Evolutionary conservation across 2,329 filamentous ascomycete genomes (phyloP), one percentile per base, ranked within the genome.

Genomic region (Ascochyta pisi): DNA sequence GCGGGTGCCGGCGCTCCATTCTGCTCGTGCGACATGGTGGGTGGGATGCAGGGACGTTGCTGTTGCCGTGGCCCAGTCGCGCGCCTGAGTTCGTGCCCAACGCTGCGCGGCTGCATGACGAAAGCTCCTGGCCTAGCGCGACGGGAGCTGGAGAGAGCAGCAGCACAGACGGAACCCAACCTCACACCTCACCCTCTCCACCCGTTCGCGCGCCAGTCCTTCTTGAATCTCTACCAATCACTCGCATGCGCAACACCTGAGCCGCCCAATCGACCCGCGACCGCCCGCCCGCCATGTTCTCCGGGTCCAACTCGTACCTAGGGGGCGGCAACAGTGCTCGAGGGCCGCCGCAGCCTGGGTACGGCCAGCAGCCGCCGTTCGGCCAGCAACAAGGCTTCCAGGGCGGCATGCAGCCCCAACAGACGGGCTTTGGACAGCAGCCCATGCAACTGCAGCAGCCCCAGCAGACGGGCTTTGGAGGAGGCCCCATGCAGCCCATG

Each of bases 301-400:
- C 92, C 65, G 91, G 89, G 76, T 90, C 91, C 65, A 96, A 90
- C 81, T 88, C 90, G 63, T 97, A 89, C 77, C 80, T 96, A 70
- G 92, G 92, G 77, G 89, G 88, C 79, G 85, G 84, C 76, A 91
- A 88, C 74, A 89, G 83, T 81, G 86, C 89, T 75, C 89, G 88
- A 58, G 48, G 48, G 60, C 90, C 89, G 45, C 86, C 86, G 62
- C 76, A 77, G 67, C 77, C 75, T 66, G 67, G 81, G 77, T 74
- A 79, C 73, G 71, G 77, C 63, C 77, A 79, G 64, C 83, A 82
- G 67, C 80, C 67, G 53, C 55, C 38, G 22, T 57, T 64, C 49
- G 80, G 66, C 78, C 81, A 70, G 63, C 85, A 83, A 71, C 86
- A 85, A 70, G 80, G 80, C 54, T 82, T 85, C 60, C 80, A 78